Evolutionary conservation across 345 rosid genomes (phyloP), one percentile per base, ranked within the genome.

Genomic region (Hibiscus trionum): DNA sequence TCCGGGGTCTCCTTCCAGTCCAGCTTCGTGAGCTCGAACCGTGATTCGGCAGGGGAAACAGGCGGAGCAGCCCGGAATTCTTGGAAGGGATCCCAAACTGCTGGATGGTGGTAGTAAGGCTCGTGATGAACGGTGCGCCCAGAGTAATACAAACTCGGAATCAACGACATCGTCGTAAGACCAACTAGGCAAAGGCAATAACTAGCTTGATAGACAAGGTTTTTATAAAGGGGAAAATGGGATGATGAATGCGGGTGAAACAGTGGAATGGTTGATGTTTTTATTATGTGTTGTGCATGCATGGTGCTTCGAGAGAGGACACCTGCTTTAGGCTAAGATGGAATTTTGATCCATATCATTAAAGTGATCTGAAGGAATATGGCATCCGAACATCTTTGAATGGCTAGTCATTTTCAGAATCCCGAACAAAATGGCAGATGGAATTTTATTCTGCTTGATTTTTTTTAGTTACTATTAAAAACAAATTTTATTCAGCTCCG

Each of bases 1-100:
- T 80, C 79, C 9, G 79, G 70, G 24, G 83, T 84, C 66, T 86
- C 84, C 53, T 73, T 75, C 82, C 78, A 72, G 15, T 83, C 79
- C 14, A 78, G 52, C 73, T 11, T 72, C 6, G 64, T 14, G 5
- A 17, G 57, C 19, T n/a, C 49, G 50, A 72, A 8, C 5, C 73
- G 61, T 4, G 56, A 26, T 7, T 21, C 57, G 4, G 56, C 8
- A 4, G 71, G 12, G 66, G 66, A 72, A 75, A 62, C 15, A 14
- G 74, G 19, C 12, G 44, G 76, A 4, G 33, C 76, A 4, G 63
- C 66, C 27, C n/a, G 49, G 31, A 42, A 17, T 11, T 65, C 52
- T 2, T n/a, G 61, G 31, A 35, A 62, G 0, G 74, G 72, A 19
- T 69, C 63, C 79, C 79, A 56, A 12, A 49, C 19, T 9, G 27